Conservation (phyloP, 2,329 filamentous ascomycete species). For the Sporothrix variecibatus region DNA sequence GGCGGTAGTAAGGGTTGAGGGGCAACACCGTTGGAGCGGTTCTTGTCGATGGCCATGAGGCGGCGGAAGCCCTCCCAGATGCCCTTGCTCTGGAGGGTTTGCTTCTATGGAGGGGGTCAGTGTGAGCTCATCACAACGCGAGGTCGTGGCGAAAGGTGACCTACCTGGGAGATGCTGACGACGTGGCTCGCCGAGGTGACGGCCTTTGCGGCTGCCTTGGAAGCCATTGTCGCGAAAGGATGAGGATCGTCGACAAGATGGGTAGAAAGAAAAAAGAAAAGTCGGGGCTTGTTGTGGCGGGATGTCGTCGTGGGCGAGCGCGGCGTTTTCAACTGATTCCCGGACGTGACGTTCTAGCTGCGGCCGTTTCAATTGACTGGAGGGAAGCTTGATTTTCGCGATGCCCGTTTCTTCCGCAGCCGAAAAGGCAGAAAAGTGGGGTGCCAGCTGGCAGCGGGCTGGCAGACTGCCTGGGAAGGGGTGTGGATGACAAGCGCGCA, state of each 20-base stretch:
- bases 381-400: conserved; percentile 22
- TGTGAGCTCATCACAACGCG: not conserved
- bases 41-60: conserved; percentile 76
- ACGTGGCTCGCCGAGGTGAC: conserved; percentile 51
- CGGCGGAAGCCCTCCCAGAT: conserved; percentile 84
- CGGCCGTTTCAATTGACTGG: not conserved
- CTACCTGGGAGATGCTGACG: conserved; percentile 61
- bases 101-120: conserved; percentile 66
- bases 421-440: conserved; percentile 17
- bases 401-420: conserved; percentile 13
- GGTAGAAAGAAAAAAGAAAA: not conserved
- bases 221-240: conserved; percentile 51
- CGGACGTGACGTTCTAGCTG: not conserved
- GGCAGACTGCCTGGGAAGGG: not conserved
- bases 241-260: not conserved
- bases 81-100: conserved; percentile 86
- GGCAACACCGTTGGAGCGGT: conserved; percentile 92
- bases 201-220: conserved; percentile 58
- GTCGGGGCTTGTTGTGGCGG: not conserved
- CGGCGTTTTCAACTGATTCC: not conserved
- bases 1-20: conserved; percentile 88
- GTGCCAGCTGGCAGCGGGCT: conserved; percentile 23
- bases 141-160: conserved; percentile 27
- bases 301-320: not conserved
- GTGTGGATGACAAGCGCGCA: conserved; percentile 13